These are phyloP conservation scores for Barnettozyma sp. DNA, from an alignment of 805 yeast species.

Conservation along the genomic window DNA sequence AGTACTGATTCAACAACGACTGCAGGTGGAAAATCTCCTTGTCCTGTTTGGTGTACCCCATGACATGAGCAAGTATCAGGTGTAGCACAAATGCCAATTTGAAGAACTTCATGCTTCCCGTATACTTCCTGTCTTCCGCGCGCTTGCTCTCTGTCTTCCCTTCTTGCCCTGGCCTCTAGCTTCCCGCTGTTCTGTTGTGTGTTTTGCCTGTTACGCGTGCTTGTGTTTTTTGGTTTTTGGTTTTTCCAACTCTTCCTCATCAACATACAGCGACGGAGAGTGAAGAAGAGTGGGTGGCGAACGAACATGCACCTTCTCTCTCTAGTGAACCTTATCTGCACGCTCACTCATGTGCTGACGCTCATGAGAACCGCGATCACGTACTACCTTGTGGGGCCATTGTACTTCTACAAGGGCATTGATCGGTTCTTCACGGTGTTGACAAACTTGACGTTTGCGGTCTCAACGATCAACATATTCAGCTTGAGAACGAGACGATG, in stretches of 20 bases:
- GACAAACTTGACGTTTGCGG: constrained; percentile 1
- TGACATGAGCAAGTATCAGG: constrained; percentile 16
- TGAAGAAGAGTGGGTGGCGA: too few species aligned
- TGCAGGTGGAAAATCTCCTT: constrained; percentile 73
- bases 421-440: constrained; percentile 2
- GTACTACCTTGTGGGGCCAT: constrained; percentile 6
- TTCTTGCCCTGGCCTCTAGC: too few species aligned
- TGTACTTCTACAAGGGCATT: constrained; percentile 5
- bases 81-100: background rate
- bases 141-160: too few species aligned
- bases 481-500: background rate
- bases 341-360: background rate
- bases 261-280: too few species aligned
- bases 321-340: background rate
- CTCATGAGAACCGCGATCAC: background rate
- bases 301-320: constrained; percentile 1
- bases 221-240: background rate
- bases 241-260: background rate
- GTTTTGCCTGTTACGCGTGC: too few species aligned
- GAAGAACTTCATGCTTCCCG: background rate
- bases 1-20: constrained; percentile 41
- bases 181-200: too few species aligned
- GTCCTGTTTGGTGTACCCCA: constrained; percentile 60
- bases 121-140: too few species aligned
- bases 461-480: background rate